Base-by-base conservation (phyloP, 345 rosid genomes). In the Xanthoceras sorbifolium region DNA sequence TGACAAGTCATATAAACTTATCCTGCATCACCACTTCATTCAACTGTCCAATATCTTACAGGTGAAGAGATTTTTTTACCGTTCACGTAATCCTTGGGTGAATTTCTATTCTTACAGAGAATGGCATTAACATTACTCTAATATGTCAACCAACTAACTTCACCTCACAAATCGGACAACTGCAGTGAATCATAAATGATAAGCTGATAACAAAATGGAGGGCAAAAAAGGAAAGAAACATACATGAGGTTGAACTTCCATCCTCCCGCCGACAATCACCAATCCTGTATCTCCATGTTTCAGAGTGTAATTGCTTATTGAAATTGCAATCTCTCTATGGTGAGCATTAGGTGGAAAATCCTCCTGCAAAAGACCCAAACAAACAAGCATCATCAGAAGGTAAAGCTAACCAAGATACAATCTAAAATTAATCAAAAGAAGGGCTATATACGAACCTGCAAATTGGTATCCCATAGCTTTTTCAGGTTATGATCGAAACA, bases 401-500 rank as follows among this genome's bases (percentile, higher is more conserved):
- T 23, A 3, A 62, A 46, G 44, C 20, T 25, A 36, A 40, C 20
- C 6, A 48, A 44, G 9, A 48, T 40, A 60, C 44, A 69, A 54
- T 55, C 62, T 72, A 67, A 71, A 29, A 7, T 26, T 8, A 17
- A 67, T 50, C 36, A 32, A 71, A 38, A 62, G 48, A 50, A n/a
- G 32, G 32, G 10, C n/a, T 23, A 11, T 29, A 34, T 14, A 54
- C 63, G 4, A 38, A 94, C 99, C 99, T 97, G 99, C 76, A 94
- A 84, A 86, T 87, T 92, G 55, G 81, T 84, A 79, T 97, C 99
- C 99, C 98, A 97, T 3, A 97, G 88, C 87, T 94, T 97, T 2
- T 92, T 90, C 18, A 94, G 87, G 85, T 94, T 97, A 74, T 97
- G 99, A 90, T 97, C 98, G 71, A 88, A 97, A 86, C 99, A 97